A percentile compares a stretch with the other conserved stretches of the same genome.
These are phyloP conservation scores for Heritiera littoralis DNA, from an alignment of 345 rosid species.

Conservation along the genomic window DNA sequence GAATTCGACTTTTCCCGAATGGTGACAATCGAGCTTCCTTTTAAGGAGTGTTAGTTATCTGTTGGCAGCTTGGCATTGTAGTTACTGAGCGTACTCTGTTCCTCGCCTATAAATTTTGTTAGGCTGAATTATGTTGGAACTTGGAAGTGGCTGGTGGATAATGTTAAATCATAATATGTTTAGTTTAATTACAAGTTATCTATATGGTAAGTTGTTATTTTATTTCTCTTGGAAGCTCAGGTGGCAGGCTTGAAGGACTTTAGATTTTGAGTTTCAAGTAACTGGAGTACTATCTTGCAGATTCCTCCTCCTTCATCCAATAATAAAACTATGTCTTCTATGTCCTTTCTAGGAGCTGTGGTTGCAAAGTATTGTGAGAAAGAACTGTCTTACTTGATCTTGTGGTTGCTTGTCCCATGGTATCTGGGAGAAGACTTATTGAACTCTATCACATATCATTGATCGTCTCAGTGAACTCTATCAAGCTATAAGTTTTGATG, in stretches of 20 bases:
- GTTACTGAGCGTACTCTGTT: background rate
- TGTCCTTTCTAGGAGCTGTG: background rate
- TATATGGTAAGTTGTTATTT: background rate
- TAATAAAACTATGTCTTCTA: background rate
- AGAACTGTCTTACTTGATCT: background rate
- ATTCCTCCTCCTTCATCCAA: background rate
- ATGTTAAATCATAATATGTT: background rate
- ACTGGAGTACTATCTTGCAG: background rate
- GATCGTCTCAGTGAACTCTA: too few relatives aligned
- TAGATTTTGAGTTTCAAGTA: background rate
- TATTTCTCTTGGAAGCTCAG: background rate
- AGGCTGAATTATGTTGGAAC: background rate
- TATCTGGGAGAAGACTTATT: background rate
- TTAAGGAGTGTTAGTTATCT: background rate
- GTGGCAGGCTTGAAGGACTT: background rate
- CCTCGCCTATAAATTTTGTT: background rate
- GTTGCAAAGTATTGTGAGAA: background rate
- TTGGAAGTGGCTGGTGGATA: background rate
- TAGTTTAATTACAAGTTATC: background rate
- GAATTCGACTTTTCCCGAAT: background rate
- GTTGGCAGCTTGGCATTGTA: background rate
- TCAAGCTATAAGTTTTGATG: too few relatives aligned
- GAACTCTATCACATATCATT: too few relatives aligned
- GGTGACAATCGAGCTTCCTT: background rate
- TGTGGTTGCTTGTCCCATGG: background rate